phyloP scores from a whole-genome alignment of 106 monocot genomes.

The Acorus calamus region DNA sequence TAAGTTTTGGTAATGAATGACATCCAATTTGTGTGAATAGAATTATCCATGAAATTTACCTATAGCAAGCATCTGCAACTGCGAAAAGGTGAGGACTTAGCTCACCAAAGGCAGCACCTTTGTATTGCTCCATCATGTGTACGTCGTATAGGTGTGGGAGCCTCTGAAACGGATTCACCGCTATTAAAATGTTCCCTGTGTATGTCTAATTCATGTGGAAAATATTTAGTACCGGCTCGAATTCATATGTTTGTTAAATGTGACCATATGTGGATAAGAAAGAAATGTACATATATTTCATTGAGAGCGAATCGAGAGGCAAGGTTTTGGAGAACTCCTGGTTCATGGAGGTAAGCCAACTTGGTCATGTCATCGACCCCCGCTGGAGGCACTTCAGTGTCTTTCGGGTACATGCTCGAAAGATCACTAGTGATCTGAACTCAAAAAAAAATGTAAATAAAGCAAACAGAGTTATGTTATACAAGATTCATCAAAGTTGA shows the following conservation, averaged over 20 bases:
- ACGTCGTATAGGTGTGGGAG: slow-evolving; percentile 82
- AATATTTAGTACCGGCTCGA: too few relatives aligned
- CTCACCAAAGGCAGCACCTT: slow-evolving; percentile 86
- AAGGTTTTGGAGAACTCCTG: slow-evolving; percentile 89
- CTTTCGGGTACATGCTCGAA: slow-evolving; percentile 78
- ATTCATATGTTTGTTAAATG: neutral
- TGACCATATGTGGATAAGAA: neutral
- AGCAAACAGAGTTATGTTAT: neutral
- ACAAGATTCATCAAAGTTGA: too few relatives aligned
- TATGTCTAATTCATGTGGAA: slow-evolving; percentile 49
- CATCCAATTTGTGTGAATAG: too few relatives aligned
- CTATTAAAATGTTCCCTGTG: slow-evolving; percentile 93
- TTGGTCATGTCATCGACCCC: slow-evolving; percentile 99
- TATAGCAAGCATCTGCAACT: slow-evolving; percentile 85
- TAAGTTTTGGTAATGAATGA: neutral
- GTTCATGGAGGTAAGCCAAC: slow-evolving; percentile 92
- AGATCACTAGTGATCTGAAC: slow-evolving; percentile 52
- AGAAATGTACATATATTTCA: slow-evolving; percentile 73
- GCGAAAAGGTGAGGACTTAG: slow-evolving; percentile 92
- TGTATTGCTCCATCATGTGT: slow-evolving; percentile 98
- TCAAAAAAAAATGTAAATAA: neutral
- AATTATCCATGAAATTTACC: slow-evolving; percentile 26
- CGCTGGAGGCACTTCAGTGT: slow-evolving; percentile 78
- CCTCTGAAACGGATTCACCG: slow-evolving; percentile 86
- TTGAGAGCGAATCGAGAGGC: slow-evolving; percentile 65